Base-by-base conservation (phyloP, 306 rosid genomes). In the Castanopsis chinensis region DNA sequence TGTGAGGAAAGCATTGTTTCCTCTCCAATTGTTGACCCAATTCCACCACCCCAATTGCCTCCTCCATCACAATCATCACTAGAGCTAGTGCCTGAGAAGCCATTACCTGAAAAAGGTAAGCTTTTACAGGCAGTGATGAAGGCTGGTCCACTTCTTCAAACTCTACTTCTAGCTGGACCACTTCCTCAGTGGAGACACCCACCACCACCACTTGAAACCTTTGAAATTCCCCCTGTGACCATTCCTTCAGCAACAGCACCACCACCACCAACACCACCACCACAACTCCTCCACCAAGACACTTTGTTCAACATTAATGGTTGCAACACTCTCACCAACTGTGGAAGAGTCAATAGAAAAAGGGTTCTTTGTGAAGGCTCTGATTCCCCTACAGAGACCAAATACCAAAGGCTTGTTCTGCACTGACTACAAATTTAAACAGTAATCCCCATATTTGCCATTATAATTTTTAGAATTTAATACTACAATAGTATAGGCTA, bases 171-270 rank as follows among this genome's bases (percentile, higher is more conserved):
- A 67, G 99, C 99, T 6, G 99, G 99, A 64, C 99, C 99, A 74
- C 94, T 95, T 27, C 99, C 99, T 64, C 98, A 95, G 69, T 95
- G 99, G 99, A 91, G 97, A 76, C 99, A 95, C 83, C 99, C 99
- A 3, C 99, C 99, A 3, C 99, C 99, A 0, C 96, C 99, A 5
- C 89, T 95, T 1, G 94, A 95, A 78, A 87, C 99, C 52, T 93
- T 87, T 58, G 90, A 95, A 80, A 95, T 95, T 80, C 99, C 98
- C 0, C 99, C 98, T 1, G 97, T 95, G 52, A 90, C 97, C 49
- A 89, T 92, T 79, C 92, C 97, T 21, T 88, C 98, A 20, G 76
- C 83, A 69, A 82, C 89, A 3, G 83, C 82, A 20, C 79, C 83
- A 69, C 84, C 82, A 20, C 79, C 82, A 69, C 83, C 89, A 8